Evolutionary conservation across 495 filamentous ascomycete genomes (phyloP).

Genomic region (Chaetomium cochliodes): DNA sequence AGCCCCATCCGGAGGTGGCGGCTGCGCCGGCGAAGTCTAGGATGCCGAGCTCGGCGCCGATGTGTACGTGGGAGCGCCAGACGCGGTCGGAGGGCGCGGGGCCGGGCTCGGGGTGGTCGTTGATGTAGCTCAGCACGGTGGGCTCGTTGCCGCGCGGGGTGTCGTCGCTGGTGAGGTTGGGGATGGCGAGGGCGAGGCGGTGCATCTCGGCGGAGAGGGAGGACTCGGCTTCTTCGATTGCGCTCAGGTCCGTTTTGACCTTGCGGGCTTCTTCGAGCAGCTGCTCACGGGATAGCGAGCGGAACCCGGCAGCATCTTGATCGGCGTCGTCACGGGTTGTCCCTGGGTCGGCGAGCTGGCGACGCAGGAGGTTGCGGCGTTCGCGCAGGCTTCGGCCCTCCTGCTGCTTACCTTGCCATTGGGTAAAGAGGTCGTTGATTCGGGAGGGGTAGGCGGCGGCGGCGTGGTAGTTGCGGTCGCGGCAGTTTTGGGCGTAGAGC

Average conservation of each 20-base stretch:
- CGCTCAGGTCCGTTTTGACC: constrained; percentile 64
- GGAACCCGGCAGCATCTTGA: constrained; percentile 26
- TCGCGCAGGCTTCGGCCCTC: constrained; percentile 57
- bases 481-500: constrained; percentile 76
- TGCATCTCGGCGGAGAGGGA: constrained; percentile 65
- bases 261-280: constrained; percentile 64
- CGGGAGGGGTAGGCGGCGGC: constrained; percentile 62
- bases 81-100: constrained; percentile 50
- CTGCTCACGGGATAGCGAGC: constrained; percentile 42
- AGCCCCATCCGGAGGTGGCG: constrained; percentile 86
- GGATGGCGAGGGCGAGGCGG: constrained; percentile 71
- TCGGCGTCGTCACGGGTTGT: constrained; percentile 37
- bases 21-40: constrained; percentile 82
- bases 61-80: constrained; percentile 73
- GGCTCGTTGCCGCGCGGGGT: constrained; percentile 70
- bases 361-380: constrained; percentile 54
- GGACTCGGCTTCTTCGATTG: constrained; percentile 59
- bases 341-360: constrained; percentile 49
- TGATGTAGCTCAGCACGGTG: constrained; percentile 63
- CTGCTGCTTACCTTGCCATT: constrained; percentile 58
- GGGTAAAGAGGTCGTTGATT: constrained; percentile 68
- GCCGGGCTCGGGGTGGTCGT: constrained; percentile 62
- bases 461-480: constrained; percentile 76
- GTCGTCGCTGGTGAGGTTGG: constrained; percentile 75
- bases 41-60: constrained; percentile 74